Evolutionary conservation across 805 yeast species (phyloP).

Genomic region (Metschnikowia henanensis): DNA sequence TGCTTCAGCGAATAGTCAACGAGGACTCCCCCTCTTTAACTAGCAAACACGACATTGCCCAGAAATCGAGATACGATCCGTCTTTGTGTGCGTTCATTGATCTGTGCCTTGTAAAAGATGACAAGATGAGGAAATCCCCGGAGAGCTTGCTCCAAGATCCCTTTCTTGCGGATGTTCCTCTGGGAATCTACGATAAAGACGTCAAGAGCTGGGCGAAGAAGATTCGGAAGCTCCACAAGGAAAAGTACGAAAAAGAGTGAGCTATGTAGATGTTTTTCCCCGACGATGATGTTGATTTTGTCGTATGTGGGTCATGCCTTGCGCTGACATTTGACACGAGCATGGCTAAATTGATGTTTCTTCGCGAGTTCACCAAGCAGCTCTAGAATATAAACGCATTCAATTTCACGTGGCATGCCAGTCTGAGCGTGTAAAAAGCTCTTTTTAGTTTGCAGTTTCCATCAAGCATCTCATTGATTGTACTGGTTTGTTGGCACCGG

Average conservation of each 20-base stretch:
- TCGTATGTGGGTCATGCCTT: no score
- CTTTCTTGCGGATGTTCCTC: conserved; percentile 33
- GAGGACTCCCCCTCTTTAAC: conserved; percentile 80
- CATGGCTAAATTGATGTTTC: no score
- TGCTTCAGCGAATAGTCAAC: conserved; percentile 89
- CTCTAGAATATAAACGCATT: conserved; percentile 17
- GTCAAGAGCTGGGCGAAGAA: conserved; percentile 43
- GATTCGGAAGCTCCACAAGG: conserved; percentile 35
- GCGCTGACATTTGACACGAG: no score
- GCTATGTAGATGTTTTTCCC: neutral
- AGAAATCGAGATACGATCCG: conserved; percentile 36
- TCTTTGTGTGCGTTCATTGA: conserved; percentile 68
- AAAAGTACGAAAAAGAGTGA: conserved; percentile 16
- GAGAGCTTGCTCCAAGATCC: conserved; percentile 53
- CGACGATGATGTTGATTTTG: no score
- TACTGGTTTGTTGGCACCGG: conserved; percentile 13
- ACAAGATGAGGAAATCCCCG: conserved; percentile 66
- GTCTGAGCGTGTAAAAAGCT: conserved; percentile 18
- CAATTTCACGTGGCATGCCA: conserved; percentile 10
- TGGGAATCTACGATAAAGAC: conserved; percentile 35
- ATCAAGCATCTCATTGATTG: conserved; percentile 10
- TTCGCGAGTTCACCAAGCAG: no score
- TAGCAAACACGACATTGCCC: conserved; percentile 30
- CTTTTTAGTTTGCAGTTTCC: conserved; percentile 3
- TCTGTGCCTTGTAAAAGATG: conserved; percentile 72